Base-by-base conservation (phyloP, 2,329 filamentous ascomycete species). In the Calonectria leucothoes region DNA sequence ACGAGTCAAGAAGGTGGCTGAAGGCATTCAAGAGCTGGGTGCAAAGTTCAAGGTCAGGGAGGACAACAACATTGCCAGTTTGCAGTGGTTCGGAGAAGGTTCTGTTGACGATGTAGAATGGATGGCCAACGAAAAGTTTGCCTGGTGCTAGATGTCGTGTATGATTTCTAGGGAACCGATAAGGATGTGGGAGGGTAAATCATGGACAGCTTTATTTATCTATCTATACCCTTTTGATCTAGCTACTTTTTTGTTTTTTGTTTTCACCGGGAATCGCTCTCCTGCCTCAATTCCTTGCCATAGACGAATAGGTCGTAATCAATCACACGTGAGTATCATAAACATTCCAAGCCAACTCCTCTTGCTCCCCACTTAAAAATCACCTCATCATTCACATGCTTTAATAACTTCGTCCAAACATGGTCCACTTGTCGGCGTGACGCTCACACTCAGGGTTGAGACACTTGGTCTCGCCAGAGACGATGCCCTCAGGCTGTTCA, bases 381-480 rank as follows among this genome's bases (percentile, higher is more conserved):
- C 55, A 69, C 55, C 42, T 69, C 68, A 65, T 45, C 66, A 61
- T 66, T 64, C 42, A 70, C 59, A 63, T 74, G 65, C 66, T 77
- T 77, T 89, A 92, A 82, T 92, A 92, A 82, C 89, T 93, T 86
- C 94, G 90, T 81, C 96, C 96, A 85, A 98, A 98, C 93, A 98
- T 94, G 85, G 94, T 94, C 94, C 95, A 98, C 81, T 93, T 91
- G 88, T 96, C 92, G 23, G 96, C 96, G 65, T 92, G 86, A 76
- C 88, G 89, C 74, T 88, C 88, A 86, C 96, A 98, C 82, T 96
- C 93, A 51, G 96, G 96, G 89, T 94, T 98, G 80, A 96, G 89
- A 84, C 97, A 99, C 86, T 97, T 96, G 72, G 95, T 98, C 87
- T 94, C 93, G 64, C 94, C 96, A 77, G 91, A 88, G 76, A 94